These are phyloP conservation scores for Flueggea neowawraea DNA, from an alignment of 441 rosid species.

Conservation along the genomic window DNA sequence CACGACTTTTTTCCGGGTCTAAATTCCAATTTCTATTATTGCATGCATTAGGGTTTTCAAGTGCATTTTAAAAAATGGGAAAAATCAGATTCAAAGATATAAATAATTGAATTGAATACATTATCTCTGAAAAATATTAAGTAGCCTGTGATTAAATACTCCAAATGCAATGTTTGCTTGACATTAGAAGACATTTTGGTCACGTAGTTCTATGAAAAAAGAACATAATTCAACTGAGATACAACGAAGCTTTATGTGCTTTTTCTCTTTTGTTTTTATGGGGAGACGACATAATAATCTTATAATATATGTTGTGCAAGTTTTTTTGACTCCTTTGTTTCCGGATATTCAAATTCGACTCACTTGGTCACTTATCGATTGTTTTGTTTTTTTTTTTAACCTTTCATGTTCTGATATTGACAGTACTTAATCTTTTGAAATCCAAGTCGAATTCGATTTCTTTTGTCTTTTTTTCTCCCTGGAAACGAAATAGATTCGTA, in stretches of 20 bases:
- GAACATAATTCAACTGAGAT: neutral
- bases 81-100: too few relatives aligned
- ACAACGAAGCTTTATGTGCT: neutral
- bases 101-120: neutral
- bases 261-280: neutral
- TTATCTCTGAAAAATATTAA: neutral
- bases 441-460: too few relatives aligned
- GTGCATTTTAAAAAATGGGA: slow-evolving; percentile 16
- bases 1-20: slow-evolving; percentile 19
- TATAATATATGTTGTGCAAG: neutral
- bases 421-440: too few relatives aligned
- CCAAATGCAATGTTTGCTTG: neutral
- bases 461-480: too few relatives aligned
- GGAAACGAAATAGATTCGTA: too few relatives aligned
- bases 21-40: neutral
- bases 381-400: too few relatives aligned
- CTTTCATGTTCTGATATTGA: too few relatives aligned
- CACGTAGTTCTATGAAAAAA: neutral
- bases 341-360: neutral
- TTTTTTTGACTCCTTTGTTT: neutral
- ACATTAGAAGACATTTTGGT: neutral
- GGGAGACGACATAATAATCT: neutral
- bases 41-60: slow-evolving; percentile 13
- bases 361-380: neutral
- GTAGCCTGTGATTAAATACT: neutral